Percentiles rank a stretch among this genome's conserved stretches.
These are phyloP conservation scores for Ustilago tritici DNA, from an alignment of 1,284 basidiomycete genomes.

Conservation along the genomic window DNA sequence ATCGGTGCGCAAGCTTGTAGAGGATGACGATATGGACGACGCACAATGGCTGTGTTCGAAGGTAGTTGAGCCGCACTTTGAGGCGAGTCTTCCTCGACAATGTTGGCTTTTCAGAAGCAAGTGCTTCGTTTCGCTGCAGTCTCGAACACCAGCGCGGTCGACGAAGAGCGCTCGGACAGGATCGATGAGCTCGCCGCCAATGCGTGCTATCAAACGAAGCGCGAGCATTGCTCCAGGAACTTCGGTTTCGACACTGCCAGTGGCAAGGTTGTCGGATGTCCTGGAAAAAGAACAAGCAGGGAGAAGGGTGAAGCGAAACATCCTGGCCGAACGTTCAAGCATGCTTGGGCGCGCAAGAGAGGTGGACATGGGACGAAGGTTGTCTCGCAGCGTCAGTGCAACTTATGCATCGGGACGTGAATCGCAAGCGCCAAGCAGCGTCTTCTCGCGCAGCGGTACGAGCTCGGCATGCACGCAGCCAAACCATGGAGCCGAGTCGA, in stretches of 20 bases:
- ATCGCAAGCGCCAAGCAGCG: slow-evolving; percentile 20
- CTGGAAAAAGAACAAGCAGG: slow-evolving; percentile 45
- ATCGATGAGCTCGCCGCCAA: slow-evolving; percentile 21
- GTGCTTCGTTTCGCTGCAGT: slow-evolving; percentile 59
- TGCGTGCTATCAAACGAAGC: slow-evolving; percentile 22
- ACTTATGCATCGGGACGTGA: slow-evolving; percentile 18
- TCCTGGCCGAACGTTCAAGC: slow-evolving; percentile 23
- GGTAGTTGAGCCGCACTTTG: slow-evolving; percentile 60
- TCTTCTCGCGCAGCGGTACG: slow-evolving; percentile 33
- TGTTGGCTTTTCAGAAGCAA: slow-evolving; percentile 59
- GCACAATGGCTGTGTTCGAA: slow-evolving; percentile 63
- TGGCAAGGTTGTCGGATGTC: slow-evolving; percentile 29
- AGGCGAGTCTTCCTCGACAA: slow-evolving; percentile 45
- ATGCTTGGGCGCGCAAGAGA: slow-evolving; percentile 41
- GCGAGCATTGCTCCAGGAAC: slow-evolving; percentile 7
- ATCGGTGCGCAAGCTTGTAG: slow-evolving; percentile 36
- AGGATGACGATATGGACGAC: slow-evolving; percentile 62
- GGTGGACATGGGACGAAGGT: slow-evolving; percentile 41
- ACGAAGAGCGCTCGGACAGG: slow-evolving; percentile 14
- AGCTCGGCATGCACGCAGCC: slow-evolving; percentile 13
- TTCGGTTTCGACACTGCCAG: neutral
- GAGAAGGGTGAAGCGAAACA: slow-evolving; percentile 27
- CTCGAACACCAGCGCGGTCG: slow-evolving; percentile 40
- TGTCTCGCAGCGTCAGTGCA: slow-evolving; percentile 48
- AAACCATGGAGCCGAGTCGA: neutral